A percentile compares a stretch with the other conserved stretches of the same genome.
Evolutionary conservation across 2,329 filamentous ascomycete species (phyloP).

Genomic region (Botryotinia globosa): DNA sequence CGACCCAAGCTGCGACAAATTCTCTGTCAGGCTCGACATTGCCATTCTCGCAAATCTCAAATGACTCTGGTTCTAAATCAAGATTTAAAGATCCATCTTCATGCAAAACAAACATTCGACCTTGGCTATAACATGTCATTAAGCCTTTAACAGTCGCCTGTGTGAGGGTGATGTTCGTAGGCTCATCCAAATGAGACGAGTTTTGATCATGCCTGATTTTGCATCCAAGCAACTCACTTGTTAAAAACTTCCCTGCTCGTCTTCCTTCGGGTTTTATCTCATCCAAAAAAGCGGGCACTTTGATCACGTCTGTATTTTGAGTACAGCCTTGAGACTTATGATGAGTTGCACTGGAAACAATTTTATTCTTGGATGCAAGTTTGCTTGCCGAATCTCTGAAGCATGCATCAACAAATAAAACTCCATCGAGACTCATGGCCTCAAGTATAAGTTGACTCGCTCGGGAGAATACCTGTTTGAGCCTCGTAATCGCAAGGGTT

Average conservation of each 20-base stretch:
- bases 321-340: not conserved
- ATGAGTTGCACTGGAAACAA: not conserved
- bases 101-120: conserved; percentile 29
- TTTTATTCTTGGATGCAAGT: not conserved
- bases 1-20: conserved; percentile 20
- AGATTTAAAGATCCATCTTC: conserved; percentile 21
- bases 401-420: conserved; percentile 29
- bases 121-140: conserved; percentile 27
- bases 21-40: conserved; percentile 14
- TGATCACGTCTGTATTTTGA: not conserved
- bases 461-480: conserved; percentile 25
- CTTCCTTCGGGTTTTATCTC: not conserved
- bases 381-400: conserved; percentile 22
- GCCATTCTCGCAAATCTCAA: conserved; percentile 4
- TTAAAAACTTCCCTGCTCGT: not conserved
- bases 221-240: conserved; percentile 18
- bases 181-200: not conserved
- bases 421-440: conserved; percentile 27
- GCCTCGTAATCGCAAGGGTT: conserved; percentile 10
- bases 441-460: conserved; percentile 29
- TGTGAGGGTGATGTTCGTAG: conserved; percentile 7
- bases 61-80: conserved; percentile 6
- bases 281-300: not conserved
- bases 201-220: not conserved
- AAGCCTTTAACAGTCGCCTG: conserved; percentile 25